phyloP scores from a whole-genome alignment of 805 yeast species.

The Yarrowia sp. region DNA sequence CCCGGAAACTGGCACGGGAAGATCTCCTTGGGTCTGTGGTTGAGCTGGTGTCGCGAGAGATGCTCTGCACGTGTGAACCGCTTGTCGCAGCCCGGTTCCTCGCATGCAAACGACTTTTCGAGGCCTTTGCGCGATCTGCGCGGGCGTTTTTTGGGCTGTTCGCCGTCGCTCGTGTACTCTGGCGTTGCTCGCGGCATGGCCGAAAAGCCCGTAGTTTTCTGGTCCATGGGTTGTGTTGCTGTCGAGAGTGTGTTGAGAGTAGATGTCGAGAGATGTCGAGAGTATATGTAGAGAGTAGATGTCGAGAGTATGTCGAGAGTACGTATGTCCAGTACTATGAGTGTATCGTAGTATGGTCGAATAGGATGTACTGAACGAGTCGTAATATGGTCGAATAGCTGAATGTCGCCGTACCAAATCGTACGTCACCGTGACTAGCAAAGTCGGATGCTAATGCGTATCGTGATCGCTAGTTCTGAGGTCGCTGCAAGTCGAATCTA shows the following conservation, averaged over 20 bases:
- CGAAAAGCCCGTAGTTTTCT: conserved; percentile 2
- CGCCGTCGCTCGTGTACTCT: conserved; percentile 25
- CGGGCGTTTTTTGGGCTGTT: conserved; percentile 29
- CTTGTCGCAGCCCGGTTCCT: conserved; percentile 35
- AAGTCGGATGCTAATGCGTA: too few relatives aligned
- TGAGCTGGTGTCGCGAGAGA: conserved; percentile 36
- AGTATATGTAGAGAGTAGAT: not conserved
- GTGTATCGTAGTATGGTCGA: too few relatives aligned
- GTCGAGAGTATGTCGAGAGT: not conserved
- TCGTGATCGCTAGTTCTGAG: too few relatives aligned
- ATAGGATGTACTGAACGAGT: too few relatives aligned
- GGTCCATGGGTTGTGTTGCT: not conserved
- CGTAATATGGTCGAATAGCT: too few relatives aligned
- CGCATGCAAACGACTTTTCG: conserved; percentile 35
- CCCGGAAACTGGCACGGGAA: conserved; percentile 39
- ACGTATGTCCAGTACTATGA: too few relatives aligned
- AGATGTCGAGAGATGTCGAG: not conserved
- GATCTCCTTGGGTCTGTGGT: conserved; percentile 40
- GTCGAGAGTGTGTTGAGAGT: not conserved
- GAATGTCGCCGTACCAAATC: too few relatives aligned
- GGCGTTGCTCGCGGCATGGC: not conserved
- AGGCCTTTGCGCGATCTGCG: conserved; percentile 36
- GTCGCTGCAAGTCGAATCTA: not conserved
- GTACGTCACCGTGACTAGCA: too few relatives aligned
- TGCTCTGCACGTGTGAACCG: conserved; percentile 36